A percentile compares a stretch with the other conserved stretches of the same genome.
phyloP scores from a whole-genome alignment of 1,284 basidiomycete genomes.

The Naganishia cerealis region DNA sequence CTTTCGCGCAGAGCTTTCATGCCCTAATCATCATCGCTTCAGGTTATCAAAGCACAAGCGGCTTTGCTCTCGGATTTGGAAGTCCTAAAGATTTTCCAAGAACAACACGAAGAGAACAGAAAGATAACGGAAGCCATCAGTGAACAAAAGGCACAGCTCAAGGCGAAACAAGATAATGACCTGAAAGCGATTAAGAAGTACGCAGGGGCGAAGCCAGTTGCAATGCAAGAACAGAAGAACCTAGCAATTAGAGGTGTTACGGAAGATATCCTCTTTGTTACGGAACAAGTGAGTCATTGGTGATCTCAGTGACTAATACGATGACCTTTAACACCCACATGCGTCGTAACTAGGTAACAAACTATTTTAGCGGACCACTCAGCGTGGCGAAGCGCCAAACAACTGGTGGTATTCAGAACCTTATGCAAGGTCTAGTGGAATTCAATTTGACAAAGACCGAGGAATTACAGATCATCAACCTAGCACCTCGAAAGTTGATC shows the following conservation, averaged over 20 bases:
- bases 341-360: constrained; percentile 83
- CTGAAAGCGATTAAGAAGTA: constrained; percentile 47
- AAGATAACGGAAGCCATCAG: constrained; percentile 66
- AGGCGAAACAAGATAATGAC: constrained; percentile 71
- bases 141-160: constrained; percentile 53
- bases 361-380: constrained; percentile 61
- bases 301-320: not conserved
- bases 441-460: constrained; percentile 83
- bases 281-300: constrained; percentile 69
- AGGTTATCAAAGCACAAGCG: constrained; percentile 75
- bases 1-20: not conserved
- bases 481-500: constrained; percentile 75
- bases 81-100: constrained; percentile 73
- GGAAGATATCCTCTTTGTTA: constrained; percentile 81
- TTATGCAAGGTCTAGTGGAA: constrained; percentile 67
- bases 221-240: constrained; percentile 56
- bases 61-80: constrained; percentile 83
- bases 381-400: constrained; percentile 67
- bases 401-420: constrained; percentile 63
- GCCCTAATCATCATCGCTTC: not conserved
- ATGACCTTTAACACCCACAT: not conserved
- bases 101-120: constrained; percentile 66
- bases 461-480: constrained; percentile 84
- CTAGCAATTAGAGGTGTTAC: constrained; percentile 55
- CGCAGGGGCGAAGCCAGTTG: constrained; percentile 42